A percentile compares a stretch with the other conserved stretches of the same genome.
These are phyloP conservation scores for Pugionium cornutum DNA, from an alignment of 345 rosid species.

Conservation along the genomic window DNA sequence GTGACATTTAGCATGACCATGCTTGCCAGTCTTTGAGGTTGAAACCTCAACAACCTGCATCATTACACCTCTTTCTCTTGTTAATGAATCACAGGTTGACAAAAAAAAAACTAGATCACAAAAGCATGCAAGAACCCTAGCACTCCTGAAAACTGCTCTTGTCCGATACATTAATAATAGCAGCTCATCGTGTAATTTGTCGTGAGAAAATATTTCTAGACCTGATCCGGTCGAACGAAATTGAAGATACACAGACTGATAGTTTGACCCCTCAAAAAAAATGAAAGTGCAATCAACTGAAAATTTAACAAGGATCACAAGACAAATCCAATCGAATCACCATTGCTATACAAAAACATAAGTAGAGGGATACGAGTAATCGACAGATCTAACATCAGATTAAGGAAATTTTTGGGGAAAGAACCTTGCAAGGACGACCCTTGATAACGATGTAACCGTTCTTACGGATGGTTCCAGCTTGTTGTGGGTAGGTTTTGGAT, in stretches of 20 bases:
- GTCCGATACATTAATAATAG: not conserved
- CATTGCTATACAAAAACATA: not conserved
- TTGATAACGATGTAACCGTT: constrained; percentile 64
- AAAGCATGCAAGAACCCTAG: constrained; percentile 13
- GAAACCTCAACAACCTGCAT: constrained; percentile 79
- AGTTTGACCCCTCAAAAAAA: not conserved
- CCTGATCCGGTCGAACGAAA: not conserved
- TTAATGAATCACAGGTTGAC: not conserved
- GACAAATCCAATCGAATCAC: not conserved
- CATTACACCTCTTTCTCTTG: not conserved
- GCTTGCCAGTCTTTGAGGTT: constrained; percentile 79
- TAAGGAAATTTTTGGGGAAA: not conserved
- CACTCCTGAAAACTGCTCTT: not conserved
- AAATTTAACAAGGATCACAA: not conserved
- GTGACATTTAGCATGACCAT: constrained; percentile 85
- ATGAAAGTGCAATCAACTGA: not conserved
- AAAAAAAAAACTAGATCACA: not conserved
- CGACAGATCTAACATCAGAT: constrained; percentile 2
- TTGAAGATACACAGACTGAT: not conserved
- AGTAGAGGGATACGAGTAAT: not conserved
- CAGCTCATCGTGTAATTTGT: not conserved
- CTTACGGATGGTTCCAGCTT: constrained; percentile 72
- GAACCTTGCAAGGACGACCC: constrained; percentile 64
- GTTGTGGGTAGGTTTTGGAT: constrained; percentile 60
- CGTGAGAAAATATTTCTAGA: not conserved